Percentiles rank a stretch among this genome's conserved stretches.
phyloP scores from a whole-genome alignment of 805 yeast genomes.

The Candida golubevii region DNA sequence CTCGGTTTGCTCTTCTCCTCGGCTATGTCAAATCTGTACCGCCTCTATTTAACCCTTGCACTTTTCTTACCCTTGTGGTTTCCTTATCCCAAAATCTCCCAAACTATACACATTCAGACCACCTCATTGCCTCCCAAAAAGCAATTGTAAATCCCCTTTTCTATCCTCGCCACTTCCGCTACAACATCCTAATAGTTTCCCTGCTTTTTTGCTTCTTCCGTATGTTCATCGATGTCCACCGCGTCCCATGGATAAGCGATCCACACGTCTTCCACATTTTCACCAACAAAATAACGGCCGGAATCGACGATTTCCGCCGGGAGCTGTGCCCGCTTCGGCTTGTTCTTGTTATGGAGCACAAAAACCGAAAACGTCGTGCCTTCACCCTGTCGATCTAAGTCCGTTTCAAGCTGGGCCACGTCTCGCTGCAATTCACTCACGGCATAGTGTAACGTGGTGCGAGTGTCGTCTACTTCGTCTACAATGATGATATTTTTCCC shows the following conservation, averaged over 20 bases:
- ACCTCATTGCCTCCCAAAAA: too few species aligned
- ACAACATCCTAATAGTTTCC: conserved; percentile 41
- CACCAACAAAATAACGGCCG: conserved; percentile 66
- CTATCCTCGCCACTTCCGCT: too few species aligned
- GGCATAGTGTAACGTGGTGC: conserved; percentile 81
- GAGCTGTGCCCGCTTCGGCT: conserved; percentile 67
- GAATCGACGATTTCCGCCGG: conserved; percentile 59
- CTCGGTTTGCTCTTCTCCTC: too few species aligned
- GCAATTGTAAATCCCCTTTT: too few species aligned
- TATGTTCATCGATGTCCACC: conserved; percentile 68
- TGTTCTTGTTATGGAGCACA: conserved; percentile 72
- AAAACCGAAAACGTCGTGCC: conserved; percentile 66
- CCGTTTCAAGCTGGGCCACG: conserved; percentile 50
- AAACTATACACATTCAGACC: too few species aligned
- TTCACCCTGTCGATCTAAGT: conserved; percentile 44
- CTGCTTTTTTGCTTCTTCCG: conserved; percentile 66
- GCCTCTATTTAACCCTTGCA: too few species aligned
- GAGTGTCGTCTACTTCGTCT: conserved; percentile 83
- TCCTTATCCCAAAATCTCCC: too few species aligned
- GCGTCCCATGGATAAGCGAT: conserved; percentile 88
- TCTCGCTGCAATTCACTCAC: conserved; percentile 70
- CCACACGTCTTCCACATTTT: conserved; percentile 76
- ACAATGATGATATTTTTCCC: conserved; percentile 71
- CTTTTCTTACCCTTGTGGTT: too few species aligned
- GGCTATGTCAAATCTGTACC: too few species aligned